Percentiles rank a stretch among this genome's conserved stretches.
These are phyloP conservation scores for Cymbopogon citratus DNA, from an alignment of 176 grass and related monocot species.

Conservation along the genomic window DNA sequence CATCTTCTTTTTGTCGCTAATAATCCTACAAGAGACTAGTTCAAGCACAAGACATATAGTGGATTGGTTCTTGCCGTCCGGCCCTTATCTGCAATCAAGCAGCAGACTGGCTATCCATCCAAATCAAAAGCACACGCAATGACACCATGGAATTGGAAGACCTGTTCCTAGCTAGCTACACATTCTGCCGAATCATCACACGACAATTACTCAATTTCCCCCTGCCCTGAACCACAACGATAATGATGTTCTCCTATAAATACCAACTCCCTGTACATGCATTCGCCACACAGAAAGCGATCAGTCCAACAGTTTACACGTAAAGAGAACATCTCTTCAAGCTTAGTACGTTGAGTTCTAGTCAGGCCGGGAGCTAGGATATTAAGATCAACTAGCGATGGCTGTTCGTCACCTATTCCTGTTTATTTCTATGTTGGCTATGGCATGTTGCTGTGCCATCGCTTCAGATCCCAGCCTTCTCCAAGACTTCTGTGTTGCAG, in stretches of 20 bases:
- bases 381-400: neutral
- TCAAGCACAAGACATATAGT: neutral
- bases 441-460: neutral
- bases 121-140: neutral
- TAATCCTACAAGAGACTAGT: neutral
- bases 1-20: neutral
- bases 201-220: neutral
- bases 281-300: neutral
- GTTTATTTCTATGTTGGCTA: neutral
- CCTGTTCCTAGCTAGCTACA: neutral
- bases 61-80: neutral
- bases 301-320: neutral
- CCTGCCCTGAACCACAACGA: neutral
- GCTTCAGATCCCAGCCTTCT: conserved; percentile 9
- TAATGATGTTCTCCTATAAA: neutral
- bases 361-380: neutral
- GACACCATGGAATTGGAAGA: neutral
- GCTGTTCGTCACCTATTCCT: neutral
- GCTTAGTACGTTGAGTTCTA: neutral
- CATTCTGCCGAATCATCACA: neutral
- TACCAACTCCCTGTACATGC: neutral
- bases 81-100: neutral
- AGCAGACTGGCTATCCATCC: neutral
- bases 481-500: conserved; percentile 6
- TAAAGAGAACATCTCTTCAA: neutral